Evolutionary conservation across 140 eudicot species (phyloP), one percentile per base, ranked within the genome.

Genomic region (Stevia rebaudiana): DNA sequence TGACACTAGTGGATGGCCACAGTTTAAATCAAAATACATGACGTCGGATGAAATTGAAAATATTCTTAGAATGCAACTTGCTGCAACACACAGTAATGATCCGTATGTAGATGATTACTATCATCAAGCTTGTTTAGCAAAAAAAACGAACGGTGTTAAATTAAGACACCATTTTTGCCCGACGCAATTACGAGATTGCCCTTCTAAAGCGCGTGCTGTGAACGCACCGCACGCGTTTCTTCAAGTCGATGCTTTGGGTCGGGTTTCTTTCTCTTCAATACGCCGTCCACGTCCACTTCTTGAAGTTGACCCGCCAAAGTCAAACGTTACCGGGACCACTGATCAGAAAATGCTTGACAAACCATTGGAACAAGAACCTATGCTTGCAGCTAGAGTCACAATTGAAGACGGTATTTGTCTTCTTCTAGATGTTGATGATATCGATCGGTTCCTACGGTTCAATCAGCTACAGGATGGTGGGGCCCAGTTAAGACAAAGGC

Each of bases 251-350:
- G 97, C 97, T 64, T 78, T 94, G 61, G 99, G 97, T 3, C 66
- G 99, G 75, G 82, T 94, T 52, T 74, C 94, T n/a, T 85, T 94
- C 77, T 78, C 99, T 56, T 94, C 97, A 1, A 86, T 94, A 57
- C 95, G 94, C 21, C 86, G 95, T 73, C 99, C 99, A 7, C 90
- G 95, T 12, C 99, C 99, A 8, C 97, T 94, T 63, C 90, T 94
- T 44, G 97, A 88, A 77, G 94, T 94, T 18, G 99, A 86, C 49
- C 74, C 94, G 5, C 82, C 89, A 12, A 84, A 70, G 41, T 74
- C 86, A 60, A 63, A 86, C 12, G 70, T 65, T 41, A 23, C 64
- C 21, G 85, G 76, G 24, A 25, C 52, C 64, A 12, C 51, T 46
- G 99, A 88, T 56, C 83, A 80, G 56, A 87, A 84, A 70, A 28